Evolutionary conservation across 108 stramenopile genomes (phyloP), one percentile per base, ranked within the genome.

Genomic region (Pelagomonas calceolata): DNA sequence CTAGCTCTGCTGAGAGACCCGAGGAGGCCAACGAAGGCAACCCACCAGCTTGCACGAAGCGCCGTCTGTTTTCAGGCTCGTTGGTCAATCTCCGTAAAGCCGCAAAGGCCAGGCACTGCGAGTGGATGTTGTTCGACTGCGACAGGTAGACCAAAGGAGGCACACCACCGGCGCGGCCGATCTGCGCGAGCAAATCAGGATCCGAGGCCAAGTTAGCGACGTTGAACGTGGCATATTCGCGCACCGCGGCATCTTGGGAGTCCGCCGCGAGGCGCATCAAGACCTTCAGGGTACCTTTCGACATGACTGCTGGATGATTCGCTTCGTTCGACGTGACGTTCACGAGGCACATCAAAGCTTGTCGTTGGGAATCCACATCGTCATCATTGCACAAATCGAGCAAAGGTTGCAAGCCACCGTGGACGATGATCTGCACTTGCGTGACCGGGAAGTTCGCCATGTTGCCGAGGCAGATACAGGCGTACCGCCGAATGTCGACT

Each of bases 351-450:
- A 89, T 83, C 34, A 85, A 72, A 16, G 87, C 87, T 76, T 85
- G 73, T 29, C 82, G 72, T 64, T 78, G 68, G 60, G 74, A 70
- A 70, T 87, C 75, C 37, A 76, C 33, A 75, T 73, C 60, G 74
- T 73, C 66, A 36, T 60, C 70, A 44, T 37, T 29, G 4, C 78
- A 66, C 46, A 82, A 73, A 10, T 64, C 64, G 66, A 85, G 63
- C 33, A 86, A 63, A 10, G 85, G 74, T 0, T 70, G 75, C 4
- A 90, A 81, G 68, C 84, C 87, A 4, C 88, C 90, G 76, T 90
- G 90, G 14, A 89, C 82, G 16, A 88, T 80, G 69, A 87, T 81
- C 73, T 90, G 89, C 29, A 78, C 78, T 82, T 89, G 90, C 66
- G 84, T 86, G 45, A 44, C 71, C 39, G 70, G 65, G 68, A 78